Percentiles rank a stretch among this genome's conserved stretches.
phyloP scores from a whole-genome alignment of 306 rosid species.

The Inga oerstediana region DNA sequence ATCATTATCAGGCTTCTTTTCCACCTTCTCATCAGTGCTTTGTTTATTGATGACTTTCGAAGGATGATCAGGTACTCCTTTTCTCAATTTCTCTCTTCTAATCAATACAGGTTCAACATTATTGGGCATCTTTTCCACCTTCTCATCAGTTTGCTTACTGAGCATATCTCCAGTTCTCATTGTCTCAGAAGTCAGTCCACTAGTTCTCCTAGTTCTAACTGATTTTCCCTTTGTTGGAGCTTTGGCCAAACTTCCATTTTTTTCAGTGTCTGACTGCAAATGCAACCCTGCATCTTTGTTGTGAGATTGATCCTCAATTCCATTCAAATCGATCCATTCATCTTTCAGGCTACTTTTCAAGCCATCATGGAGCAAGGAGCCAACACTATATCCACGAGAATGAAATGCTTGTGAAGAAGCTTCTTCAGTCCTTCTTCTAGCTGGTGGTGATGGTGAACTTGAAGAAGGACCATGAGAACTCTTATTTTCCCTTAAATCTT shows the following conservation, averaged over 20 bases:
- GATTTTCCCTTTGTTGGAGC: constrained; percentile 69
- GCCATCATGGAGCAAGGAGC: constrained; percentile 40
- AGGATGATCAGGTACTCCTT: constrained; percentile 40
- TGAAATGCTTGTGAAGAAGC: constrained; percentile 47
- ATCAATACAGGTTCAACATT: constrained; percentile 35
- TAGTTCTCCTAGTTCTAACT: constrained; percentile 76
- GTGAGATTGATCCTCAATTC: constrained; percentile 34
- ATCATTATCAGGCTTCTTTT: constrained; percentile 40
- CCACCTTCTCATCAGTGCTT: constrained; percentile 35
- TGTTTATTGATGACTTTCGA: constrained; percentile 35
- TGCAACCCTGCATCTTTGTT: constrained; percentile 40
- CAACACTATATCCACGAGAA: constrained; percentile 42
- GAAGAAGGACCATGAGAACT: constrained; percentile 47
- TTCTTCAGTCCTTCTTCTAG: constrained; percentile 41
- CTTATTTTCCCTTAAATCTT: constrained; percentile 40
- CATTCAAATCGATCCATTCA: constrained; percentile 39
- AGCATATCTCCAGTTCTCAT: constrained; percentile 39
- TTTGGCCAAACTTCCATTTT: constrained; percentile 43
- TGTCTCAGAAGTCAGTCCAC: constrained; percentile 41
- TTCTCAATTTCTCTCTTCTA: constrained; percentile 50
- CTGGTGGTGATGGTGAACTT: constrained; percentile 42
- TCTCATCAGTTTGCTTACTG: constrained; percentile 47
- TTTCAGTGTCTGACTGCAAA: constrained; percentile 43
- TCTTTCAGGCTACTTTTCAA: constrained; percentile 37
- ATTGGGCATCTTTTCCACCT: constrained; percentile 37